Percentiles rank a stretch among this genome's conserved stretches.
Evolutionary conservation across 108 stramenopile genomes (phyloP).

Genomic region (Cyclotella cryptica): DNA sequence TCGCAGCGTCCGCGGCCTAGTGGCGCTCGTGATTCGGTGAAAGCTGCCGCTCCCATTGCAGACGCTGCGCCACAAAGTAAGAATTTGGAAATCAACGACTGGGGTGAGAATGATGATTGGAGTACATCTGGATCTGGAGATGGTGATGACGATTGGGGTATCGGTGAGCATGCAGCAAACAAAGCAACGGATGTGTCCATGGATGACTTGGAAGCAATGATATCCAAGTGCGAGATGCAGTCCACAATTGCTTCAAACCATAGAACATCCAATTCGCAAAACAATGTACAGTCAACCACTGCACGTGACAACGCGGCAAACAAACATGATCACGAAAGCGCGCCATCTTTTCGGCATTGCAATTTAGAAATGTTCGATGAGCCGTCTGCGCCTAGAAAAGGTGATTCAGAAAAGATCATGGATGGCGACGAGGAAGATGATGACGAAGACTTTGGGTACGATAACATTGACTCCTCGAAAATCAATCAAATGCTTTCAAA

Average conservation of each 20-base stretch:
- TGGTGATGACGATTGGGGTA: slow-evolving; percentile 37
- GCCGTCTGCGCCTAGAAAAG: slow-evolving; percentile 37
- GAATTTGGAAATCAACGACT: slow-evolving; percentile 18
- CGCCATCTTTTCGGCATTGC: slow-evolving; percentile 48
- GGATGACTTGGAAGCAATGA: slow-evolving; percentile 70
- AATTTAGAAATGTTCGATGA: slow-evolving; percentile 62
- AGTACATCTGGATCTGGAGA: slow-evolving; percentile 34
- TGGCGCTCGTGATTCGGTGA: background rate
- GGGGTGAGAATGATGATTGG: slow-evolving; percentile 59
- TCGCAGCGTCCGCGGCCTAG: slow-evolving; percentile 25
- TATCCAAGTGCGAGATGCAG: slow-evolving; percentile 56
- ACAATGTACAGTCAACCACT: background rate
- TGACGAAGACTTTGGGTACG: slow-evolving; percentile 61
- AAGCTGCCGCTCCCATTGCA: slow-evolving; percentile 22
- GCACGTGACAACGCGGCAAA: background rate
- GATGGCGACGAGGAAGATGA: slow-evolving; percentile 65
- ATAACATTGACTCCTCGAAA: slow-evolving; percentile 61
- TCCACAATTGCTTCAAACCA: slow-evolving; percentile 5
- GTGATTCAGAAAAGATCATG: slow-evolving; percentile 1
- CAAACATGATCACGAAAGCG: background rate
- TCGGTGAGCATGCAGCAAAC: background rate
- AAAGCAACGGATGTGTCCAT: slow-evolving; percentile 26
- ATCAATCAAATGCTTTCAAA: slow-evolving; percentile 79
- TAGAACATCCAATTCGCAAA: slow-evolving; percentile 16
- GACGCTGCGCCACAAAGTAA: slow-evolving; percentile 23